Conservation (phyloP, 441 rosid genomes). For the Populus hybrid region DNA sequence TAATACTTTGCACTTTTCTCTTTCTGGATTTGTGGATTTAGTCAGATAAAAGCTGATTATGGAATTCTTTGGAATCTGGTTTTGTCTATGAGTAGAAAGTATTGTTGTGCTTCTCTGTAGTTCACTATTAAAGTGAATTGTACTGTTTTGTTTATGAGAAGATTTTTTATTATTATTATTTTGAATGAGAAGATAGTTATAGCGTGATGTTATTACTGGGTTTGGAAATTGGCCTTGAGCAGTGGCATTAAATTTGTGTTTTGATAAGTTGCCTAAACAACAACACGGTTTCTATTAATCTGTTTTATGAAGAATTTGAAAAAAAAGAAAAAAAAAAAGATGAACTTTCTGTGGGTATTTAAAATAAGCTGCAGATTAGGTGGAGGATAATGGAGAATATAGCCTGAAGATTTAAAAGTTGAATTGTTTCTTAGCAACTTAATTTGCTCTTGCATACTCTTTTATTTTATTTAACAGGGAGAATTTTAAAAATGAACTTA, state of each 20-base stretch:
- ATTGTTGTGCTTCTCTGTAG: background rate
- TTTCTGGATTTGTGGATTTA: slow-evolving; percentile 4
- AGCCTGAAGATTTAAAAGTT: background rate
- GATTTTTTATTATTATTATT: background rate
- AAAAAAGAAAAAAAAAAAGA: background rate
- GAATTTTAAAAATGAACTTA: background rate
- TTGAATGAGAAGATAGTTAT: background rate
- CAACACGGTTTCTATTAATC: background rate
- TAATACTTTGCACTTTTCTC: background rate
- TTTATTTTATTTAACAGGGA: background rate
- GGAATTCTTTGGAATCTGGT: background rate
- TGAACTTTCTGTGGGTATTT: background rate
- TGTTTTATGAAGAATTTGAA: background rate
- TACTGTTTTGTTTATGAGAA: background rate
- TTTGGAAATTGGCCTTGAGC: background rate
- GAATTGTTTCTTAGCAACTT: background rate
- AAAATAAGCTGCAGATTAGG: background rate
- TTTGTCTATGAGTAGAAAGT: background rate
- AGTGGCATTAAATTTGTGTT: background rate
- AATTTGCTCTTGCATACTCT: background rate
- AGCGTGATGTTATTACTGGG: background rate
- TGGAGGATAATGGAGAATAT: background rate
- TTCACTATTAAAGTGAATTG: background rate
- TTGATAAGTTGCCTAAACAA: background rate
- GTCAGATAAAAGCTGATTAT: background rate